Evolutionary conservation across 192 early-diverging fungal species (phyloP).

Genomic region (Podila verticillata): DNA sequence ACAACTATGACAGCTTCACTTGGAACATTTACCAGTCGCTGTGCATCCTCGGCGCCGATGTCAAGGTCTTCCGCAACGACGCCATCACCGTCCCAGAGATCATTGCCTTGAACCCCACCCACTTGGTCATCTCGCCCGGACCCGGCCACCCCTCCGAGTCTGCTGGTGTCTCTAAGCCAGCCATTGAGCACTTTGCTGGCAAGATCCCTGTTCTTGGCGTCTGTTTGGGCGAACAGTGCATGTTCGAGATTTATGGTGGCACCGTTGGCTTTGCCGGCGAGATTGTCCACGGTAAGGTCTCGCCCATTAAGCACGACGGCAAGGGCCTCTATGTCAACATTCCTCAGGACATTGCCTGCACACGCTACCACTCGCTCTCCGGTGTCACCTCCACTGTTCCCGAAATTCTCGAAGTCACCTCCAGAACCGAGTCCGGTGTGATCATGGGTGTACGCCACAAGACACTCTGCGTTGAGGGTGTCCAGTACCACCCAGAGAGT

Average conservation of each 20-base stretch:
- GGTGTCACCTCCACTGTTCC: constrained; percentile 87
- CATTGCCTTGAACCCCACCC: constrained; percentile 82
- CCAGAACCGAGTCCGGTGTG: constrained; percentile 81
- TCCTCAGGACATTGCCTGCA: constrained; percentile 86
- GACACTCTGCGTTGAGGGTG: constrained; percentile 89
- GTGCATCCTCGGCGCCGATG: constrained; percentile 89
- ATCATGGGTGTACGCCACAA: constrained; percentile 98
- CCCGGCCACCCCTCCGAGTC: constrained; percentile 93
- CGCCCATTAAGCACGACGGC: constrained; percentile 89
- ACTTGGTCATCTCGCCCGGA: constrained; percentile 97
- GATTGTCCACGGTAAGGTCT: constrained; percentile 97
- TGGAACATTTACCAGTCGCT: constrained; percentile 99
- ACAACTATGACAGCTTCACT: constrained; percentile 99
- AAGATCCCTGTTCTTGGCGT: constrained; percentile 97
- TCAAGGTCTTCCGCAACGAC: constrained; percentile 94
- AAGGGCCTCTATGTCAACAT: constrained; percentile 88
- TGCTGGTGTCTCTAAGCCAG: constrained; percentile 91
- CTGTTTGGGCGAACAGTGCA: constrained; percentile 98
- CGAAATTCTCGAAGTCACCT: constrained; percentile 84
- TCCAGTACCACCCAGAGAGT: constrained; percentile 99
- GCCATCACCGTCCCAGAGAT: constrained; percentile 89
- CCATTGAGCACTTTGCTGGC: constrained; percentile 89
- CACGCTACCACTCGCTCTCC: constrained; percentile 97
- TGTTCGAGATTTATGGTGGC: constrained; percentile 96
- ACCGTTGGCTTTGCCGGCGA: constrained; percentile 93